phyloP scores from a whole-genome alignment of 2,329 filamentous ascomycete genomes.

The Cryphonectria japonica region DNA sequence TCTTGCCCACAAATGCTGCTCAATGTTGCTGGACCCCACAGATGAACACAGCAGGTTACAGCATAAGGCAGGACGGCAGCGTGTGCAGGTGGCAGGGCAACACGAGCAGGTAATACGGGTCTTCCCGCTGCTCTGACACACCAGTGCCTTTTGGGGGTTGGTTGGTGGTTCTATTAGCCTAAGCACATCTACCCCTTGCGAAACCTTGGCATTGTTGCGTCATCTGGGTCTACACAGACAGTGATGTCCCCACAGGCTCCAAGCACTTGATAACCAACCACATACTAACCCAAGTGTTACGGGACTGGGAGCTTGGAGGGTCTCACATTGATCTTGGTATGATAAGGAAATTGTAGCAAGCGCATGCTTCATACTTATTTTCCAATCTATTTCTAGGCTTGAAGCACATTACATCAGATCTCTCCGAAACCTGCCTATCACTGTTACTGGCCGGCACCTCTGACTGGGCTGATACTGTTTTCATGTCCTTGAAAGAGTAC shows the following conservation, averaged over 20 bases:
- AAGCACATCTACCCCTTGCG: background rate
- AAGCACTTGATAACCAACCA: background rate
- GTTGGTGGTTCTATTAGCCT: background rate
- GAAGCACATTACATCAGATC: background rate
- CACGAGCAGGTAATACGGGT: background rate
- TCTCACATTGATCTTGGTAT: background rate
- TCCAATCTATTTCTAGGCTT: background rate
- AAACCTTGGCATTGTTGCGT: background rate
- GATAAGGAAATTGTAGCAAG: background rate
- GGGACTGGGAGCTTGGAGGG: background rate
- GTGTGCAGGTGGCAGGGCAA: background rate
- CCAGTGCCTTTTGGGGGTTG: background rate
- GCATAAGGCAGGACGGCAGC: background rate
- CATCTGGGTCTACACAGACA: background rate
- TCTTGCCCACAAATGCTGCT: too few relatives aligned
- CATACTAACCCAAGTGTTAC: background rate
- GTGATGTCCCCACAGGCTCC: background rate
- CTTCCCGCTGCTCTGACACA: background rate
- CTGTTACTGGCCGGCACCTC: background rate
- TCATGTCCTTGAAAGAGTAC: background rate
- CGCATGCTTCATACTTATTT: background rate
- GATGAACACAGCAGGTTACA: background rate
- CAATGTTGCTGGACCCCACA: background rate
- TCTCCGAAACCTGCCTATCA: background rate
- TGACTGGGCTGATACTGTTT: background rate